Conservation (phyloP, 1,139 yeast species). For the Geotrichum australiense region DNA sequence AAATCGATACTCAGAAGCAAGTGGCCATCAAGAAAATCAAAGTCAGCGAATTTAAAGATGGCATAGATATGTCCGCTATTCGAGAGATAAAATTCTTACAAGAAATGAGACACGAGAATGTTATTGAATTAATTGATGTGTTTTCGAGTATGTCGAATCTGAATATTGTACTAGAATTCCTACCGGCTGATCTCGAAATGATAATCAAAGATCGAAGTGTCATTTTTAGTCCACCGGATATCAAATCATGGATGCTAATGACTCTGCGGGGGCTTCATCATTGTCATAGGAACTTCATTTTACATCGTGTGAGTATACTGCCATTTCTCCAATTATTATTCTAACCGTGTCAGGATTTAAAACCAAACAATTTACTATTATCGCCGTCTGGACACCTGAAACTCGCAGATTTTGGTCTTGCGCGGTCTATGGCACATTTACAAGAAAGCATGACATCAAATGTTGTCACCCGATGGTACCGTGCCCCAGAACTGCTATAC, state of each 20-base stretch:
- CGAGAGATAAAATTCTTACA: slow-evolving; percentile 91
- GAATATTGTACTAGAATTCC: slow-evolving; percentile 80
- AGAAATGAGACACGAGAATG: slow-evolving; percentile 74
- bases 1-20: slow-evolving; percentile 25
- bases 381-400: slow-evolving; percentile 84
- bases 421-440: slow-evolving; percentile 69
- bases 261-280: slow-evolving; percentile 90
- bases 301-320: slow-evolving; percentile 49
- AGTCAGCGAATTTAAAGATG: slow-evolving; percentile 90
- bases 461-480: slow-evolving; percentile 95
- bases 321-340: not conserved
- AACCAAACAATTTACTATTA: slow-evolving; percentile 60
- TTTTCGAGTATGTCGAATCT: slow-evolving; percentile 65
- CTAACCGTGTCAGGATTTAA: slow-evolving; percentile 30
- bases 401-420: slow-evolving; percentile 95
- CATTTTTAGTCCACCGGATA: slow-evolving; percentile 77
- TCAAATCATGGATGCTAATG: slow-evolving; percentile 92
- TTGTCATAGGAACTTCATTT: slow-evolving; percentile 82
- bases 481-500: slow-evolving; percentile 88
- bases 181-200: slow-evolving; percentile 89
- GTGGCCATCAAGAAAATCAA: slow-evolving; percentile 96
- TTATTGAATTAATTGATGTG: slow-evolving; percentile 82
- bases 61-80: slow-evolving; percentile 94
- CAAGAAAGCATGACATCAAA: slow-evolving; percentile 75
- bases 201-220: slow-evolving; percentile 73